These are phyloP conservation scores for Fusarium phyllophilum DNA, from an alignment of 2,329 filamentous ascomycete species.

Conservation along the genomic window DNA sequence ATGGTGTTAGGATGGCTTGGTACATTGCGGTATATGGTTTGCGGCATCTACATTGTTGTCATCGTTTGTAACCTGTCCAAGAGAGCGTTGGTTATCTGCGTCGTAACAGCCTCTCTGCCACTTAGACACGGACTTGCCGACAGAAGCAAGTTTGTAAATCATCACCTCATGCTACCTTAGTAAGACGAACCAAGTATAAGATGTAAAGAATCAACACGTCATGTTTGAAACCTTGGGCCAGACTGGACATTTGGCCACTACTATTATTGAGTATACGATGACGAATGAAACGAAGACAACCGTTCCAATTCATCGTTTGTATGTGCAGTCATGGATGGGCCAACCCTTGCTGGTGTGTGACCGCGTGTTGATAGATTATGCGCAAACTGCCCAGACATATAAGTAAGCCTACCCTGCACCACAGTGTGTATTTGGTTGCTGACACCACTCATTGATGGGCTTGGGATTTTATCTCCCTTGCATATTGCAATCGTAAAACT, in stretches of 20 bases:
- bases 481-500: background rate
- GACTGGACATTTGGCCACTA: background rate
- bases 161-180: background rate
- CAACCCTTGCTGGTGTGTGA: background rate
- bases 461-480: background rate
- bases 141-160: background rate
- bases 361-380: background rate
- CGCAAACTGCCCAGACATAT: background rate
- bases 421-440: background rate
- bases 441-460: background rate
- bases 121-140: background rate
- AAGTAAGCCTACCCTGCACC: background rate
- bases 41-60: constrained; percentile 32
- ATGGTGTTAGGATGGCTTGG: constrained; percentile 28
- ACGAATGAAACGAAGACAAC: background rate
- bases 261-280: background rate
- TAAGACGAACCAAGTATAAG: background rate
- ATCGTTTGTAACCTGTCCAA: constrained; percentile 18
- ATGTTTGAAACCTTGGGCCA: background rate
- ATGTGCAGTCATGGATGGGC: background rate
- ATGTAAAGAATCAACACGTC: background rate
- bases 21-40: constrained; percentile 29
- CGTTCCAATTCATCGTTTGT: background rate
- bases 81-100: constrained; percentile 7
- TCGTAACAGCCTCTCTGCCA: background rate